Conservation (phyloP, 2,329 filamentous ascomycete genomes). For the Nigrospora oryzae region DNA sequence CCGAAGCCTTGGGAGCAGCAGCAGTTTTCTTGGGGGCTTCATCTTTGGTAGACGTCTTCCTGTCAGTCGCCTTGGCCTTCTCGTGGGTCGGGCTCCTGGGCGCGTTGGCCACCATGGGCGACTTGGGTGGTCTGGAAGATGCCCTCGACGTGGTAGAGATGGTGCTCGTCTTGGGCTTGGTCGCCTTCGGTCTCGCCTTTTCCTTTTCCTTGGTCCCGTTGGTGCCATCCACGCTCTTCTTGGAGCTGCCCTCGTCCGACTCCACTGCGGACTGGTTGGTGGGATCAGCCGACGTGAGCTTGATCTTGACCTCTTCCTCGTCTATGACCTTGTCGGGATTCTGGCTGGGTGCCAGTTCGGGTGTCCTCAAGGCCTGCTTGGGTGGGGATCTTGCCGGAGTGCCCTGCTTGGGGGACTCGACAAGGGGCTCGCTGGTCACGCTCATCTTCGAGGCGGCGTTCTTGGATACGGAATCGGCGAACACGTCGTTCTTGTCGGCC, state of each 20-base stretch:
- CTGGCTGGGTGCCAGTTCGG: slow-evolving; percentile 21
- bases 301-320: slow-evolving; percentile 25
- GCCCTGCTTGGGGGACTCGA: slow-evolving; percentile 28
- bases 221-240: no score
- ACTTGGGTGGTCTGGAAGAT: slow-evolving; percentile 25
- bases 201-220: slow-evolving; percentile 17
- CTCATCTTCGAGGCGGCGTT: slow-evolving; percentile 20
- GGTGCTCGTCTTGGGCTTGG: slow-evolving; percentile 11
- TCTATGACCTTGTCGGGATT: slow-evolving; percentile 32
- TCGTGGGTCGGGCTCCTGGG: slow-evolving; percentile 25
- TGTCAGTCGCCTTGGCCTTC: slow-evolving; percentile 24
- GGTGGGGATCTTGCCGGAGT: slow-evolving; percentile 11
- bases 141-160: slow-evolving; percentile 20
- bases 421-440: slow-evolving; percentile 29
- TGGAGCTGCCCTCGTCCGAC: no score
- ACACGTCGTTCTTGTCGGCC: slow-evolving; percentile 28
- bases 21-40: slow-evolving; percentile 21
- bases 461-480: slow-evolving; percentile 20
- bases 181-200: slow-evolving; percentile 14
- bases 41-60: slow-evolving; percentile 23
- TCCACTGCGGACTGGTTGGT: slow-evolving; percentile 7
- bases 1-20: slow-evolving; percentile 18
- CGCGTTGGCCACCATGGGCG: slow-evolving; percentile 26
- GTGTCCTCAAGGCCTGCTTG: slow-evolving; percentile 12
- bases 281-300: slow-evolving; percentile 20